phyloP scores from a whole-genome alignment of 768 basidiomycete species.

The Boletus vinaceobasis region DNA sequence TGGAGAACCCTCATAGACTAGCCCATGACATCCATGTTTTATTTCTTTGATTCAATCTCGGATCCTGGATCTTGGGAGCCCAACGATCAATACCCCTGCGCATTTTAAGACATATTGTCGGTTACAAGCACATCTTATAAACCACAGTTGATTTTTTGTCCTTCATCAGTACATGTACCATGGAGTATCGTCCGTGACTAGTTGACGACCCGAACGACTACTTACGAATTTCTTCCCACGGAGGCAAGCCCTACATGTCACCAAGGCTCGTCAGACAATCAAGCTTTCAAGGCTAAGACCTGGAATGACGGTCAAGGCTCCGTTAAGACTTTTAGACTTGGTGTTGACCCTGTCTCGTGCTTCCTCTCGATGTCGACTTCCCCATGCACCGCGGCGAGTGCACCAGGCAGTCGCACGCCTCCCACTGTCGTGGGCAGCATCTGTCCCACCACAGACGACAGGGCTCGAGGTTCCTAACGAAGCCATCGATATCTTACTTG shows the following conservation, averaged over 20 bases:
- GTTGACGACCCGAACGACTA: too few species aligned
- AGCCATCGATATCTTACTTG: constrained; percentile 45
- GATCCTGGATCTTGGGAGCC: too few species aligned
- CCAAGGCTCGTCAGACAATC: neutral
- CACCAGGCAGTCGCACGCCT: constrained; percentile 18
- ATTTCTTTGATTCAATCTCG: too few species aligned
- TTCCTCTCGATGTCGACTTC: constrained; percentile 3
- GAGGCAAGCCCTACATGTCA: neutral
- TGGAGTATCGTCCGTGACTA: too few species aligned
- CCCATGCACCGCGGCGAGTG: constrained; percentile 9
- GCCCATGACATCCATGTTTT: too few species aligned
- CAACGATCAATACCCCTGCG: too few species aligned
- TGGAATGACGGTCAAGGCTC: constrained; percentile 6
- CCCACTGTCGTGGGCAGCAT: neutral
- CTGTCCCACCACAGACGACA: neutral
- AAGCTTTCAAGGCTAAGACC: neutral
- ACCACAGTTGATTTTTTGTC: too few species aligned
- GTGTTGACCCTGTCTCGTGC: neutral
- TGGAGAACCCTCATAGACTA: too few species aligned
- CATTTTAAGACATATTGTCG: too few species aligned
- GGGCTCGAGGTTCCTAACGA: constrained; percentile 27
- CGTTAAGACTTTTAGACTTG: constrained; percentile 5
- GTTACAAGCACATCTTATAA: too few species aligned
- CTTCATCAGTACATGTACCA: too few species aligned
- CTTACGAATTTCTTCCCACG: too few species aligned